A percentile compares a stretch with the other conserved stretches of the same genome.
phyloP scores from a whole-genome alignment of 1,284 basidiomycete species.

The Ceratobasidium sp. region DNA sequence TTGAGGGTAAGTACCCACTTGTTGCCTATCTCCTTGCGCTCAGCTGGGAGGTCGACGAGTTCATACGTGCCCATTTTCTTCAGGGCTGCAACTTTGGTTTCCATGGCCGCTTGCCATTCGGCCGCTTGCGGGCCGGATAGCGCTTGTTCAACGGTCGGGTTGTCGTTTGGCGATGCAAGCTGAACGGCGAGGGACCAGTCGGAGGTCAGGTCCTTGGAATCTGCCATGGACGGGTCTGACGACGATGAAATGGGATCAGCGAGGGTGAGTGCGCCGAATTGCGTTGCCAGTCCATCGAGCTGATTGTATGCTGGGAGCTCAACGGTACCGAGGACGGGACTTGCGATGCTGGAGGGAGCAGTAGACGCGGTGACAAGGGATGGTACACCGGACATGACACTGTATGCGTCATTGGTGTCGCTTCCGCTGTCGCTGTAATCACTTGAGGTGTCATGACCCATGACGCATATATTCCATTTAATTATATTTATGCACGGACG shows the following conservation, averaged over 20 bases:
- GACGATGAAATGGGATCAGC: conserved; percentile 3
- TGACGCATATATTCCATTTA: too few species aligned
- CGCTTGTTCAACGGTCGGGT: conserved; percentile 5
- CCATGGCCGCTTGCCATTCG: conserved; percentile 14
- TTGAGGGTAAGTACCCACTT: conserved; percentile 10
- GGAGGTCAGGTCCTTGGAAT: not conserved
- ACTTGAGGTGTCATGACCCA: not conserved
- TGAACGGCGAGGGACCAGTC: conserved; percentile 13
- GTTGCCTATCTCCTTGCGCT: conserved; percentile 3
- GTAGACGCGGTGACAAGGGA: not conserved
- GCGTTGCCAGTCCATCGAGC: not conserved
- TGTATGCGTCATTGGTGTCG: conserved; percentile 17
- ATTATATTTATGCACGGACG: too few species aligned
- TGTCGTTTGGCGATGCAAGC: conserved; percentile 2
- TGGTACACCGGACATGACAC: not conserved
- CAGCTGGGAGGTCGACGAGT: conserved; percentile 8
- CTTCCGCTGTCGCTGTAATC: not conserved
- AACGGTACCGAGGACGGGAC: not conserved
- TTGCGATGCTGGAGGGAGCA: not conserved
- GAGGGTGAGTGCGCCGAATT: conserved; percentile 8
- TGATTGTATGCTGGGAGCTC: not conserved
- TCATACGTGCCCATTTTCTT: conserved; percentile 17
- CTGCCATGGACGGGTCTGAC: not conserved
- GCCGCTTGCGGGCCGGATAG: not conserved
- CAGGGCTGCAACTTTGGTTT: not conserved